Conservation (phyloP, 2,329 filamentous ascomycete genomes). For the Microdochium trichocladiopsis region DNA sequence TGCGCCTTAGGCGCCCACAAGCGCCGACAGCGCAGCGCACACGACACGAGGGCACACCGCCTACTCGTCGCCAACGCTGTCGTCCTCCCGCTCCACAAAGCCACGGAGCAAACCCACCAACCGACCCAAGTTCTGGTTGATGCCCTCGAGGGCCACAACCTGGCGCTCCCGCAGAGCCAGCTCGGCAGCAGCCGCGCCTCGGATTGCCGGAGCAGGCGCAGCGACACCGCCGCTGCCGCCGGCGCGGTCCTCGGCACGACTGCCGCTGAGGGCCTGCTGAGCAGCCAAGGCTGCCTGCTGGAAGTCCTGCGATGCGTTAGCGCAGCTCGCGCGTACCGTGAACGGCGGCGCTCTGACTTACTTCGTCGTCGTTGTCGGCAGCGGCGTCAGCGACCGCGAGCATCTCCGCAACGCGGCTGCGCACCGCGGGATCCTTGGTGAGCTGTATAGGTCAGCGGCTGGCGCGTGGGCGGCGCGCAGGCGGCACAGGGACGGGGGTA, state of each 20-base stretch:
- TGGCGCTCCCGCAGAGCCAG: not conserved
- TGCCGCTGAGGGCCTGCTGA: not conserved
- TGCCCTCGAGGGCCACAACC: not conserved
- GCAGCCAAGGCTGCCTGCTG: not conserved
- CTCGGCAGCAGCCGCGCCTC: not conserved
- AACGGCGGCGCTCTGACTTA: not conserved
- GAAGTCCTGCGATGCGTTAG: not conserved
- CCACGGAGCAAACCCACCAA: not conserved
- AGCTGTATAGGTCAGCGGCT: not conserved
- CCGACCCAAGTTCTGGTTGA: not conserved
- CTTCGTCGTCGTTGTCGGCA: not conserved
- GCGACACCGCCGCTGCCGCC: not conserved
- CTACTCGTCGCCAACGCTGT: not conserved
- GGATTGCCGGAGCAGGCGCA: not conserved
- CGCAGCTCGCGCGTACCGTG: not conserved
- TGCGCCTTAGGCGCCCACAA: not conserved
- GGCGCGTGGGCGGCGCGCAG: too few species aligned
- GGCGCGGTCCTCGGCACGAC: not conserved
- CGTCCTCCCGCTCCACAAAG: not conserved
- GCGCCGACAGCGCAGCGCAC: not conserved
- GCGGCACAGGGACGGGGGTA: not conserved
- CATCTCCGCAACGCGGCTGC: not conserved
- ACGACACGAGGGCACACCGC: not conserved
- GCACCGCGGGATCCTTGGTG: not conserved
- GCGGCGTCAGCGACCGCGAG: not conserved